A percentile compares a stretch with the other conserved stretches of the same genome.
phyloP scores from a whole-genome alignment of 495 filamentous ascomycete species.

The Chlorociboria aeruginascens region DNA sequence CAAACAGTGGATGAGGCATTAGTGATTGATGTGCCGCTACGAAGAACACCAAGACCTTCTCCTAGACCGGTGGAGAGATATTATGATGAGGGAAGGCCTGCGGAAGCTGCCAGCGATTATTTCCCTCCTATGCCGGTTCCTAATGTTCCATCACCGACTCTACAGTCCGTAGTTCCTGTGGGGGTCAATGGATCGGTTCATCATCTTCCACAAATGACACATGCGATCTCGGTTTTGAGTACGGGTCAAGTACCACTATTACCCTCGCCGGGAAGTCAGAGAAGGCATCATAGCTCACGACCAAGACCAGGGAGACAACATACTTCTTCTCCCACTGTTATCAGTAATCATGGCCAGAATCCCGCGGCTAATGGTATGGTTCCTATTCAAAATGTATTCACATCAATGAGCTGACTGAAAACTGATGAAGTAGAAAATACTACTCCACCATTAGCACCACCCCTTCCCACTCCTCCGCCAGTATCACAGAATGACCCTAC shows the following conservation, averaged over 20 bases:
- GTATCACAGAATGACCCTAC: conserved; percentile 21
- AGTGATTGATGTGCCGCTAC: conserved; percentile 72
- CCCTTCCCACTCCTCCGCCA: conserved; percentile 45
- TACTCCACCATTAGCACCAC: conserved; percentile 29
- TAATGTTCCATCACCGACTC: conserved; percentile 27
- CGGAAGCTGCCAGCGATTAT: conserved; percentile 70
- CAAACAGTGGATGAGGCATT: conserved; percentile 86
- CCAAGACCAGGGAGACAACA: conserved; percentile 56
- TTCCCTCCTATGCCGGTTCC: conserved; percentile 73
- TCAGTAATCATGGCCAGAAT: conserved; percentile 23
- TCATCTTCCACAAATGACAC: conserved; percentile 18
- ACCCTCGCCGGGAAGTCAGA: conserved; percentile 67
- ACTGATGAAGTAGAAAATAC: background rate
- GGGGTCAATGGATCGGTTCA: conserved; percentile 19
- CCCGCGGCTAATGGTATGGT: conserved; percentile 25
- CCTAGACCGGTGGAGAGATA: conserved; percentile 38
- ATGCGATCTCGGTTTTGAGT: conserved; percentile 65
- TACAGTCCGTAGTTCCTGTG: conserved; percentile 23
- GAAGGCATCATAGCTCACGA: conserved; percentile 34
- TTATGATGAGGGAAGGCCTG: conserved; percentile 60
- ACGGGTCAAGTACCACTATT: conserved; percentile 71
- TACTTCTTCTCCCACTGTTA: conserved; percentile 69
- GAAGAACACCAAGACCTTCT: conserved; percentile 76
- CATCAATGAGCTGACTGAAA: too few species aligned
- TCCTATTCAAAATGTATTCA: background rate